Conservation (phyloP, 495 filamentous ascomycete genomes). For the Opeltia flavorubescens region DNA sequence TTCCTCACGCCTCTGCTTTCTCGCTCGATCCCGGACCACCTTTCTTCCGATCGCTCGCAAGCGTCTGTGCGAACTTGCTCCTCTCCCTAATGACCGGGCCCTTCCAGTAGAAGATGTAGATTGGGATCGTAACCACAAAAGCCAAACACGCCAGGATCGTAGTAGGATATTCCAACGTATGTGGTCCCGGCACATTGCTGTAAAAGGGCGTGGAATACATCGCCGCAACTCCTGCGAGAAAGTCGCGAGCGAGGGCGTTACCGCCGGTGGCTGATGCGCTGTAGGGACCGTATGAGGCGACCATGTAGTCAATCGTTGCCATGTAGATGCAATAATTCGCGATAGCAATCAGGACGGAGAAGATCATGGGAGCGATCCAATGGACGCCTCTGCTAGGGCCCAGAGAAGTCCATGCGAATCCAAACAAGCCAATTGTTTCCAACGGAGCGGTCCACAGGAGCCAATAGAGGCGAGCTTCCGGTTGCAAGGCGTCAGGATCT, state of each 20-base stretch:
- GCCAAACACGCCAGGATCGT: no score
- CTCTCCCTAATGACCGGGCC: conserved; percentile 52
- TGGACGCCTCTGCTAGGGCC: conserved; percentile 45
- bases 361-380: conserved; percentile 49
- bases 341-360: conserved; percentile 47
- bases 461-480: conserved; percentile 42
- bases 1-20: neutral
- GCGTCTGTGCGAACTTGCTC: conserved; percentile 58
- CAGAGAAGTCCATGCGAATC: conserved; percentile 53
- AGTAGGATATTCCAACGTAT: no score
- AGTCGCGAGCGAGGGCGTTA: conserved; percentile 40
- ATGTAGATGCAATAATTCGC: conserved; percentile 56
- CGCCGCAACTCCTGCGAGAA: conserved; percentile 31
- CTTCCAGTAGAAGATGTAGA: conserved; percentile 66
- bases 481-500: conserved; percentile 33
- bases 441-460: conserved; percentile 41
- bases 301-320: conserved; percentile 78
- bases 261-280: conserved; percentile 66
- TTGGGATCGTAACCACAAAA: conserved; percentile 48
- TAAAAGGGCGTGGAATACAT: conserved; percentile 28
- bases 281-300: conserved; percentile 66
- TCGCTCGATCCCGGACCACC: neutral
- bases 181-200: no score
- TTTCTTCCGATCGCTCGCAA: conserved; percentile 17
- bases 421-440: conserved; percentile 51